Conservation (phyloP, 1,284 basidiomycete genomes). For the Stereum hirsutum region DNA sequence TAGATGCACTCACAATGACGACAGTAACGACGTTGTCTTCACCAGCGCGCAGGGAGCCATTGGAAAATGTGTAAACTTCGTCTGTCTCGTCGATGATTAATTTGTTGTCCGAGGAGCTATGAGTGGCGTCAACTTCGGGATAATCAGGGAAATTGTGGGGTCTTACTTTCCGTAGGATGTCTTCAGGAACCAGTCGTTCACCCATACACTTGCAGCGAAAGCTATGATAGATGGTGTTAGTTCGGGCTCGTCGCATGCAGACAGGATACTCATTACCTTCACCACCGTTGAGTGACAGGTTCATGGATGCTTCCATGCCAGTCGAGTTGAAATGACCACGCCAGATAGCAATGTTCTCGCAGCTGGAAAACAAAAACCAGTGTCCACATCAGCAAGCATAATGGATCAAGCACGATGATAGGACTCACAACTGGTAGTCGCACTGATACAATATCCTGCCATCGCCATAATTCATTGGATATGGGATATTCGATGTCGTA, state of each 20-base stretch:
- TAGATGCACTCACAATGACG: slow-evolving; percentile 41
- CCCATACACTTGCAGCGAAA: slow-evolving; percentile 73
- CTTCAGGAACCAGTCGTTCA: slow-evolving; percentile 66
- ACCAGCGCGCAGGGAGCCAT: slow-evolving; percentile 34
- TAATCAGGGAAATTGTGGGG: neutral
- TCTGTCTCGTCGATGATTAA: slow-evolving; percentile 55
- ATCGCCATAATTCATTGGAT: slow-evolving; percentile 61
- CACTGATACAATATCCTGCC: slow-evolving; percentile 69
- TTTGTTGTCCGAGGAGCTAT: slow-evolving; percentile 53
- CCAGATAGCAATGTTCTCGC: slow-evolving; percentile 74
- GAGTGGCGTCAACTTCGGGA: neutral
- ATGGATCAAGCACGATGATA: neutral
- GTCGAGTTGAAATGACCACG: slow-evolving; percentile 67
- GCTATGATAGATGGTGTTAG: slow-evolving; percentile 26
- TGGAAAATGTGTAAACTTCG: slow-evolving; percentile 51
- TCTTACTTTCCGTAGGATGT: slow-evolving; percentile 66
- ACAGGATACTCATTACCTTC: slow-evolving; percentile 35
- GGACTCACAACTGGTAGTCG: slow-evolving; percentile 70
- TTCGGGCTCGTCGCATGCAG: neutral
- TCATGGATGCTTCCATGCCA: slow-evolving; percentile 48
- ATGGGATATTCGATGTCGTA: slow-evolving; percentile 61
- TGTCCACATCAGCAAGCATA: neutral
- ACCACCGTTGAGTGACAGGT: slow-evolving; percentile 72
- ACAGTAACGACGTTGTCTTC: slow-evolving; percentile 69
- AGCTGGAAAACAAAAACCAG: too few species aligned